Conservation (phyloP, 1,139 yeast genomes). For the Taphrina communis region DNA sequence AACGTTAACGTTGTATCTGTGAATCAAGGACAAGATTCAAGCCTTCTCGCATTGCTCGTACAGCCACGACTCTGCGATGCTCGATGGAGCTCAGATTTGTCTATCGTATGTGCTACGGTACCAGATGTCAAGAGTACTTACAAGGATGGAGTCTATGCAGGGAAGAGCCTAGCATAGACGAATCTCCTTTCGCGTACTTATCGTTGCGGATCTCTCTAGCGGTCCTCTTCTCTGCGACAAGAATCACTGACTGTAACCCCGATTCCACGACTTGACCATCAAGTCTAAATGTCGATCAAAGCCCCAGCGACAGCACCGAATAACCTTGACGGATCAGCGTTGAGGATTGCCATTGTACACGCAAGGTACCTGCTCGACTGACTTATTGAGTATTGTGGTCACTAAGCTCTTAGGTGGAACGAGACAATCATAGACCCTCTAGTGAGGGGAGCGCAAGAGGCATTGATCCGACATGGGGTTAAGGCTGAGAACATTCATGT, state of each 20-base stretch:
- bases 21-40: no score
- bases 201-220: no score
- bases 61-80: neutral
- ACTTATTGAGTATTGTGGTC: no score
- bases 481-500: slow-evolving; percentile 73
- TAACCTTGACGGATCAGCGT: slow-evolving; percentile 39
- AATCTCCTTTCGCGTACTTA: no score
- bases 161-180: neutral
- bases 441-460: slow-evolving; percentile 74
- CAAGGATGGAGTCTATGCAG: neutral
- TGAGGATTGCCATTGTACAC: slow-evolving; percentile 42
- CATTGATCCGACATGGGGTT: slow-evolving; percentile 68
- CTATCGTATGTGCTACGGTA: neutral
- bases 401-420: slow-evolving; percentile 92
- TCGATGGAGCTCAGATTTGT: neutral
- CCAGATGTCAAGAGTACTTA: neutral
- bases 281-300: slow-evolving; percentile 27
- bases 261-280: no score
- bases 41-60: neutral
- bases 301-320: slow-evolving; percentile 36
- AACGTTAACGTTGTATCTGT: no score
- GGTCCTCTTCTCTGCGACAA: no score
- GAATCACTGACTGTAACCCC: no score
- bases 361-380: slow-evolving; percentile 24
- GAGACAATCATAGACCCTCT: slow-evolving; percentile 73